These are phyloP conservation scores for Pyrenopolyporus hunteri DNA, from an alignment of 495 filamentous ascomycete genomes.

Conservation along the genomic window DNA sequence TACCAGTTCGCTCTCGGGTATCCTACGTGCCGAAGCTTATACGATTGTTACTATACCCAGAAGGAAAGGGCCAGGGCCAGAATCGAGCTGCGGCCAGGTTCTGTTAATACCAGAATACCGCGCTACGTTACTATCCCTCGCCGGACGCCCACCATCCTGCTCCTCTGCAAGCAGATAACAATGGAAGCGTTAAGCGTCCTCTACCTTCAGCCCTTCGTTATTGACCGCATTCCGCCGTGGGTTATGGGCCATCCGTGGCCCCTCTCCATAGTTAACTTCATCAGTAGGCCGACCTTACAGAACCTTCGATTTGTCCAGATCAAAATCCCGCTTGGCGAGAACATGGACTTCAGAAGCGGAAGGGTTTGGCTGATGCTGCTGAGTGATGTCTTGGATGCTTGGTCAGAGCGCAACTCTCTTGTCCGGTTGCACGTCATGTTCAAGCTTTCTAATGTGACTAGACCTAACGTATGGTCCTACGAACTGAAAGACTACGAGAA, in stretches of 20 bases:
- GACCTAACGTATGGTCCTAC: constrained; percentile 30
- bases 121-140: constrained; percentile 25
- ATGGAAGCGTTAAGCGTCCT: constrained; percentile 40
- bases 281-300: constrained; percentile 41
- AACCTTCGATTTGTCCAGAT: constrained; percentile 42
- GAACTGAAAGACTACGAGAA: constrained; percentile 35
- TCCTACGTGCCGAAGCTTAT: constrained; percentile 39
- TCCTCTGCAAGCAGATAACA: constrained; percentile 47
- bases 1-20: constrained; percentile 39
- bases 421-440: constrained; percentile 41
- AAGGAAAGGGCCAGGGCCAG: constrained; percentile 32
- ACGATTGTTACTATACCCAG: constrained; percentile 39
- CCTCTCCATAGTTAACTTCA: constrained; percentile 39
- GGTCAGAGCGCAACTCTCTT: constrained; percentile 38
- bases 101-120: constrained; percentile 14
- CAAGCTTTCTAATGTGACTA: constrained; percentile 34
- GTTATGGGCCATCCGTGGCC: constrained; percentile 37
- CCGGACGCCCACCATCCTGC: constrained; percentile 41
- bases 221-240: constrained; percentile 49
- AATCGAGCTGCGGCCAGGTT: constrained; percentile 14
- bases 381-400: constrained; percentile 32
- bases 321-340: constrained; percentile 42
- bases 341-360: constrained; percentile 34
- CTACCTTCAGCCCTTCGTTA: constrained; percentile 32
- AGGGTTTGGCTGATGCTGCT: constrained; percentile 39